phyloP scores from a whole-genome alignment of 2,329 filamentous ascomycete species.

The Colletotrichum spinosum region DNA sequence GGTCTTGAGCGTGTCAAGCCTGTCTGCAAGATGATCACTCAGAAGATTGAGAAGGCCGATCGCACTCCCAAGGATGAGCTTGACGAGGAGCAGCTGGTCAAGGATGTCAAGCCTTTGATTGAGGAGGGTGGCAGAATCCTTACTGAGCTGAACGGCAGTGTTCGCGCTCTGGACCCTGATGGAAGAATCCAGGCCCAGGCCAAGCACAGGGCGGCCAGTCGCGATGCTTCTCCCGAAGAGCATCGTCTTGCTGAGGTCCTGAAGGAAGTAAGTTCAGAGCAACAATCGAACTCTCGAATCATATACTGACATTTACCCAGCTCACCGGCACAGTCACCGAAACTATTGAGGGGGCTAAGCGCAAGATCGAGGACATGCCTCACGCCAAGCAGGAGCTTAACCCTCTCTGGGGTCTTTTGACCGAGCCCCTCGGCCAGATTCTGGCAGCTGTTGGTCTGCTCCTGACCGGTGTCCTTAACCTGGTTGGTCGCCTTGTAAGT shows the following conservation, averaged over 20 bases:
- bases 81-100: conserved; percentile 89
- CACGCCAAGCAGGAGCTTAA: conserved; percentile 96
- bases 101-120: conserved; percentile 87
- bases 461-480: conserved; percentile 83
- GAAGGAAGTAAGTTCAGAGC: conserved; percentile 70
- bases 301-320: conserved; percentile 45
- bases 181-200: conserved; percentile 86
- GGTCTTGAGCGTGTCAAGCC: conserved; percentile 87
- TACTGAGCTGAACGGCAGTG: conserved; percentile 86
- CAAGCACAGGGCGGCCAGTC: conserved; percentile 81
- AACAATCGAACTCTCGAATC: neutral
- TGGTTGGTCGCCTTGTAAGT: conserved; percentile 79
- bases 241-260: conserved; percentile 85
- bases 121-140: conserved; percentile 87
- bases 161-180: conserved; percentile 90
- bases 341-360: conserved; percentile 89
- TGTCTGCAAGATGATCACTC: conserved; percentile 86
- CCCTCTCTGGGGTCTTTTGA: conserved; percentile 85
- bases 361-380: conserved; percentile 90
- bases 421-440: conserved; percentile 92
- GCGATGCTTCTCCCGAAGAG: conserved; percentile 85
- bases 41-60: conserved; percentile 85
- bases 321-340: conserved; percentile 83
- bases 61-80: conserved; percentile 86
- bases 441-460: conserved; percentile 88